Base-by-base conservation (phyloP, 768 basidiomycete genomes). In the Suillus spraguei region DNA sequence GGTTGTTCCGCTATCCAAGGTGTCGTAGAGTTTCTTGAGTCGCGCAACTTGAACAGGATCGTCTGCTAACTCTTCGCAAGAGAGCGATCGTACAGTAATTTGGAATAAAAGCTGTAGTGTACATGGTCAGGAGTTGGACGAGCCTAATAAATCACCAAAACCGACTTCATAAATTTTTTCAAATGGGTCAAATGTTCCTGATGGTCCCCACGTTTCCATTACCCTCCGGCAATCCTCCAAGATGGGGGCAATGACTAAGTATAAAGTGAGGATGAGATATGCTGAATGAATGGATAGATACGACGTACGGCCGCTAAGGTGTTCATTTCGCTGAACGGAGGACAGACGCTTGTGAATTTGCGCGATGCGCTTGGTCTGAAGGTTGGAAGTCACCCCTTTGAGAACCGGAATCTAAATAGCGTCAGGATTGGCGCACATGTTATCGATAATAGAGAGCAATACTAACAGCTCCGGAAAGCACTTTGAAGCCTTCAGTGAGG, bases 401-500 rank as follows among this genome's bases (percentile, higher is more conserved):
- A 91, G 83, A 81, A 89, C 85, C 65, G 91, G 90, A 65, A 93
- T 87, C 90, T 92, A 66, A 63, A 52, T 60, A 35, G 62, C 60
- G 60, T 65, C 68, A 67, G 55, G 64, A 65, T 69, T 55, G 35
- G 63, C 55, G 62, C 42, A 70, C 64, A 60, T 62, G 59, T 63
- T 64, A 44, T 60, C 9, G 33, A 36, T 53, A 1, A 59, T 60
- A 32, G 22, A 35, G 24, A 39, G 22, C 28, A 46, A 20, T 53
- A 84, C 88, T 67, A 72, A 92, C 91, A 61, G 88, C 90, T 59
- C 90, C 91, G 58, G 89, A 90, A 65, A 93, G 82, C 69, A 90
- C 84, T 69, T 87, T 89, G 80, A 91, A 92, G 6, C 90, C 91
- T 78, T 91, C 89, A 47, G 86, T 87, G 59, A 93, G 82, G 74